Evolutionary conservation across 2,329 filamentous ascomycete species (phyloP), one percentile per base, ranked within the genome.

Genomic region (Talaromyces sp.): DNA sequence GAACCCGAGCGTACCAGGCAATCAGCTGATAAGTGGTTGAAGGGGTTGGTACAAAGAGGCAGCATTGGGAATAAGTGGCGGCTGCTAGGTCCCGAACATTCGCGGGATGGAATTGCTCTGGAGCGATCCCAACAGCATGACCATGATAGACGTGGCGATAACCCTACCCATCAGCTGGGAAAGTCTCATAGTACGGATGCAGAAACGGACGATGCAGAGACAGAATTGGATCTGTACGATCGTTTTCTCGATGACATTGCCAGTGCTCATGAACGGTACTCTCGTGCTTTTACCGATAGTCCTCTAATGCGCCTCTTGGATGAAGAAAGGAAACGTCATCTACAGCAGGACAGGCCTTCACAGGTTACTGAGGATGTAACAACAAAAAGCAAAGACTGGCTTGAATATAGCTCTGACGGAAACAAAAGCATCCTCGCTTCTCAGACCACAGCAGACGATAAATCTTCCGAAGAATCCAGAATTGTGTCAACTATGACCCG

Each of bases 401-500:
- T 74, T 2, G 69, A 64, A 21, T 64, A 64, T 46, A 64, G 54
- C 37, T 60, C 42, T 11, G 56, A 63, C 35, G 60, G 63, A n/a
- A 60, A 65, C 16, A 55, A 62, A 37, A 52, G 56, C 6, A 25
- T 59, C 8, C 56, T 63, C 37, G 57, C 56, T 37, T 59, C 57
- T 44, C 58, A 65, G 39, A 44, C 37, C 1, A 66, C 66, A 58
- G 69, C 66, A 7, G 23, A 55, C 33, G 67, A 68, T 44, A 66
- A 69, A n/a, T 65, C 69, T 16, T 65, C 68, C 12, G 50, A 66
- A 8, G 63, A 62, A 63, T n/a, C 57, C 64, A 21, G 70, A 68
- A 70, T 88, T 2, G 71, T 87, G 1, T 85, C 84, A 0, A 85
- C 83, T 1, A 73, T 84, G 46, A 86, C 83, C 0, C 85, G 80